A percentile compares a stretch with the other conserved stretches of the same genome.
These are phyloP conservation scores for Neurospora sp. DNA, from an alignment of 495 filamentous ascomycete genomes.

Conservation along the genomic window DNA sequence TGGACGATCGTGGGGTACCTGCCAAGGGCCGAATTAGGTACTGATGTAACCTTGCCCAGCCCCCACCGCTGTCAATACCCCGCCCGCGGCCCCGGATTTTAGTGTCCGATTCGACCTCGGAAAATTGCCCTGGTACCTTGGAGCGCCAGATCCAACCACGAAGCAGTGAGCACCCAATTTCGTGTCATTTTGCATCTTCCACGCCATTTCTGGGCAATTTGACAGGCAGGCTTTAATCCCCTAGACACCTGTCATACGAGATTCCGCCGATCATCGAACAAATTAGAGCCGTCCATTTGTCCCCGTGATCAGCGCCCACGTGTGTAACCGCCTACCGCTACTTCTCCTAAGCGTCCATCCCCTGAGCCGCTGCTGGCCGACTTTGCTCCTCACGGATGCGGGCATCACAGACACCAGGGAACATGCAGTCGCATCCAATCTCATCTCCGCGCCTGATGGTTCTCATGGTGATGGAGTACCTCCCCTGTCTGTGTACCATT, in stretches of 20 bases:
- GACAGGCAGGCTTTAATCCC: background rate
- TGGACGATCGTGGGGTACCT: background rate
- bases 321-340: background rate
- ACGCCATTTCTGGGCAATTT: background rate
- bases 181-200: background rate
- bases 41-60: background rate
- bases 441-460: slow-evolving; percentile 10
- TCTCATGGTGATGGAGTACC: slow-evolving; percentile 24
- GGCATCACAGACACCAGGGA: slow-evolving; percentile 23
- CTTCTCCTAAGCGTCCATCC: background rate
- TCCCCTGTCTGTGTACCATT: slow-evolving; percentile 11
- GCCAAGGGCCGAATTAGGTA: background rate
- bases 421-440: slow-evolving; percentile 16
- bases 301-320: background rate
- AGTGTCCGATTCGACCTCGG: background rate
- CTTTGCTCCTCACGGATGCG: slow-evolving; percentile 15
- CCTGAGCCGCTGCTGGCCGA: background rate
- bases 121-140: background rate
- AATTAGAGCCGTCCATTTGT: background rate
- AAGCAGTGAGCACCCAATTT: background rate
- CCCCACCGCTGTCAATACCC: background rate
- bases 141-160: background rate
- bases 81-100: background rate
- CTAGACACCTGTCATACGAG: background rate
- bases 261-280: background rate